phyloP scores from a whole-genome alignment of 2,329 filamentous ascomycete species.

The Hirsutella thompsonii region DNA sequence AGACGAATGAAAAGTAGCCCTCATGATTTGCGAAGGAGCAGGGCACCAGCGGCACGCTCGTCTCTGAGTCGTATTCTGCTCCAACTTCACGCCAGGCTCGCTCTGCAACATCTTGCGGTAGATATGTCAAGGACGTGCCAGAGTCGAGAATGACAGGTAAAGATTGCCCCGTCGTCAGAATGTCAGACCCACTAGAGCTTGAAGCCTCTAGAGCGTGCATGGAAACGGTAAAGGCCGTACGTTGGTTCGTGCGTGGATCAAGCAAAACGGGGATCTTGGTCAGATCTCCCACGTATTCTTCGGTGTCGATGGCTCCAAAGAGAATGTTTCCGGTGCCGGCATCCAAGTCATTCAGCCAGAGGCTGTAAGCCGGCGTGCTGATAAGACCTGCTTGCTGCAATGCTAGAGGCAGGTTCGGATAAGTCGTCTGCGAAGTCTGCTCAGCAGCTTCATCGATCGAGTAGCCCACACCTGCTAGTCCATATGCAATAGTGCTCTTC shows the following conservation, averaged over 20 bases:
- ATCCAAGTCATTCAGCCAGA: constrained; percentile 51
- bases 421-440: constrained; percentile 17
- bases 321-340: constrained; percentile 57
- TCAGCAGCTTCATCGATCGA: constrained; percentile 35
- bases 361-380: constrained; percentile 54
- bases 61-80: constrained; percentile 26
- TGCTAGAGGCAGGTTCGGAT: constrained; percentile 50
- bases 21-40: constrained; percentile 31
- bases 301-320: constrained; percentile 70
- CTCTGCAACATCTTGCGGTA: constrained; percentile 47
- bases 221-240: constrained; percentile 33
- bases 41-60: constrained; percentile 31
- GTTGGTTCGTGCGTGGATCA: constrained; percentile 26
- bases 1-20: constrained; percentile 41
- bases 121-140: constrained; percentile 58
- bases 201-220: constrained; percentile 33
- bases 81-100: constrained; percentile 43
- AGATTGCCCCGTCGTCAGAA: constrained; percentile 28
- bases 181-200: constrained; percentile 36
- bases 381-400: constrained; percentile 52
- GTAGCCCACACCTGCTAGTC: constrained; percentile 49
- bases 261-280: constrained; percentile 42
- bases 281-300: constrained; percentile 56
- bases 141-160: constrained; percentile 59
- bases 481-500: constrained; percentile 40